Evolutionary conservation across 768 basidiomycete species (phyloP).

Genomic region (Mycena albidolilacea): DNA sequence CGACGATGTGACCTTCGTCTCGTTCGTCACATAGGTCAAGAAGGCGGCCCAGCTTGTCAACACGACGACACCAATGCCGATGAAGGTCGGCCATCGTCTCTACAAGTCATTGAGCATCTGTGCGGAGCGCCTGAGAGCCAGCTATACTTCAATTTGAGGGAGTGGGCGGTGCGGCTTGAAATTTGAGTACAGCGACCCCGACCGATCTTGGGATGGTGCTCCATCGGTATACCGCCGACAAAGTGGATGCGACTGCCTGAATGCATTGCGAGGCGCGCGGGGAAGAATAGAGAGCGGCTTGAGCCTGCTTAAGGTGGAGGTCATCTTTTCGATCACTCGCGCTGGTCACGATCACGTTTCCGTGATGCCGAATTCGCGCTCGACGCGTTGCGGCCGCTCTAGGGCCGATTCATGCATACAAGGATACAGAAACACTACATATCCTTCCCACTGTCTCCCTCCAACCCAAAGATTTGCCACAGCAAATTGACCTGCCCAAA

Average conservation of each 20-base stretch:
- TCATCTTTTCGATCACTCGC: slow-evolving; percentile 24
- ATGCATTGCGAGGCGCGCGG: slow-evolving; percentile 9
- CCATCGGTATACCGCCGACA: slow-evolving; percentile 27
- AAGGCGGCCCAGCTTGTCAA: slow-evolving; percentile 78
- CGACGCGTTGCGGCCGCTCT: too few relatives aligned
- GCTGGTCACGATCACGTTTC: slow-evolving; percentile 18
- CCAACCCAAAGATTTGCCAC: slow-evolving; percentile 84
- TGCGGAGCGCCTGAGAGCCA: neutral
- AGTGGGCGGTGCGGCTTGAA: slow-evolving; percentile 29
- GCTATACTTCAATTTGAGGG: slow-evolving; percentile 39
- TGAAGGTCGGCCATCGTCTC: slow-evolving; percentile 72
- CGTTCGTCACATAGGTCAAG: slow-evolving; percentile 79
- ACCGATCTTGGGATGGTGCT: slow-evolving; percentile 17
- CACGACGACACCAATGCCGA: slow-evolving; percentile 66
- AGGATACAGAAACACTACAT: neutral
- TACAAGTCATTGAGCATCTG: slow-evolving; percentile 34
- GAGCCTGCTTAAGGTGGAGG: slow-evolving; percentile 25
- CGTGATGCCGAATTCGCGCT: slow-evolving; percentile 7
- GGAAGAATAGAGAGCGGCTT: slow-evolving; percentile 14
- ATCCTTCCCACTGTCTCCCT: slow-evolving; percentile 52
- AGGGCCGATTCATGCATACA: neutral
- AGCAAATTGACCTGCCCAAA: slow-evolving; percentile 84
- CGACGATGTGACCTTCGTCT: slow-evolving; percentile 84
- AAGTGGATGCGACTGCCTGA: slow-evolving; percentile 1
- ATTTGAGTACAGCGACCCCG: slow-evolving; percentile 34